Evolutionary conservation across 192 early-diverging fungal species (phyloP), one percentile per base, ranked within the genome.

Genomic region (Backusella parvicylindrica): DNA sequence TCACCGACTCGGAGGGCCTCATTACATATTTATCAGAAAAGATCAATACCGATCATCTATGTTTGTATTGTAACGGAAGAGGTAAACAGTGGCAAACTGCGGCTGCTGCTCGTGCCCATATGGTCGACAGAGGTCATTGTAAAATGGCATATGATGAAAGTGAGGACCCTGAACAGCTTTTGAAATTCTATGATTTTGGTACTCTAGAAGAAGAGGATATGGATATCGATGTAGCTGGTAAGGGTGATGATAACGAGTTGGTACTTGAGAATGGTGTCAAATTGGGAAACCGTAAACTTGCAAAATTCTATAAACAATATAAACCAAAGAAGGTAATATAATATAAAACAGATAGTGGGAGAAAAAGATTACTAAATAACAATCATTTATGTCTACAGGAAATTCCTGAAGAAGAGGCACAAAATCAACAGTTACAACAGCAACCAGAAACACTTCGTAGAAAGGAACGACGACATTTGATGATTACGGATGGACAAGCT

Each of bases 181-280:
- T 89, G 8, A 96, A 97, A 71, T 99, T 90, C 85, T 99, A 99
- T 84, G 95, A 98, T 80, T 99, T 97, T 83, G 89, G 87, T 66
- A 89, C 64, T 13, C 31, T 68, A 31, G 78, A 65, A 9, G 49
- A 74, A 23, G 30, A 75, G n/a, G 83, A 85, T 32, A 41, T 38
- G 18, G 40, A 40, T 9, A 15, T 37, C 1, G 33, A 43, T 30
- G 31, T 56, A 21, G 26, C 23, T 11, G 3, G 16, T 63, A 49
- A 35, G 43, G 36, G 23, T 23, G 56, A 13, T 33, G 26, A 28
- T 60, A 26, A 12, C 28, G 70, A 70, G 65, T 70, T 60, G 3
- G 26, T 77, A 23, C 36, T 77, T 32, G 70, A 64, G 11, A 77
- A 49, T 30, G 75, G 75, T 5, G 37, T 31, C 1, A 37, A 68